Evolutionary conservation across 352 stramenopile genomes (phyloP).

Genomic region (Poterioochromonas sp.): DNA sequence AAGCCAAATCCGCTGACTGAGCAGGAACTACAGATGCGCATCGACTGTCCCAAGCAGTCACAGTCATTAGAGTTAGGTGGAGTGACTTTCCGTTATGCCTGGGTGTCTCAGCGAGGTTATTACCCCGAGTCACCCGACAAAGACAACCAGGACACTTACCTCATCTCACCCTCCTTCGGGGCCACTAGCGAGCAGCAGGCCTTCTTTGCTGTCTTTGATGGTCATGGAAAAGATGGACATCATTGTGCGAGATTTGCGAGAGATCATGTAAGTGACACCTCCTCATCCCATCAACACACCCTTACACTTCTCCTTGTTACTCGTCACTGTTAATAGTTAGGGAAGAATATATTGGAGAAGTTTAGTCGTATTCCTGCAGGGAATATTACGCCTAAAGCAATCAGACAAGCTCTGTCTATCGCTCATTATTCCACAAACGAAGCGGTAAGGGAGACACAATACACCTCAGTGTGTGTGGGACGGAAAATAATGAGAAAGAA

Average conservation of each 20-base stretch:
- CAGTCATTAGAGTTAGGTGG: not conserved
- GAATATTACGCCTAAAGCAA: constrained; percentile 3
- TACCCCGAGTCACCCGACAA: constrained; percentile 68
- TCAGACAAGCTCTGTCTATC: constrained; percentile 3
- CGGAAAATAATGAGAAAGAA: too few relatives aligned
- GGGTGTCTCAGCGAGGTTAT: constrained; percentile 36
- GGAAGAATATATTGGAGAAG: not conserved
- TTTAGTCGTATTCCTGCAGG: not conserved
- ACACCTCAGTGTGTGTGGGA: too few relatives aligned
- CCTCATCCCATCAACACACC: constrained; percentile 42
- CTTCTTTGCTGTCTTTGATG: constrained; percentile 90
- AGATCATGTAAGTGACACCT: constrained; percentile 46
- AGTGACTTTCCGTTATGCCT: constrained; percentile 13
- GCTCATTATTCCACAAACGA: constrained; percentile 11
- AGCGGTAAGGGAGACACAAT: too few relatives aligned
- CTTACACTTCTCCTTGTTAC: constrained; percentile 37
- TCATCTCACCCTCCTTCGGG: constrained; percentile 50
- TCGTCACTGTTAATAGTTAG: too few relatives aligned
- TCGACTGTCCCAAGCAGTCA: not conserved
- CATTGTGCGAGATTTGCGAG: constrained; percentile 77
- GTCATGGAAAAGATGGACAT: constrained; percentile 86
- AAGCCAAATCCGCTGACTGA: constrained; percentile 18
- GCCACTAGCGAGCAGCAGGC: constrained; percentile 43
- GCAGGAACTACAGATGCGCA: constrained; percentile 1
- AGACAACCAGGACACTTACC: constrained; percentile 91